These are phyloP conservation scores for Colletotrichum sp. DNA, from an alignment of 2,329 filamentous ascomycete genomes.

Conservation along the genomic window DNA sequence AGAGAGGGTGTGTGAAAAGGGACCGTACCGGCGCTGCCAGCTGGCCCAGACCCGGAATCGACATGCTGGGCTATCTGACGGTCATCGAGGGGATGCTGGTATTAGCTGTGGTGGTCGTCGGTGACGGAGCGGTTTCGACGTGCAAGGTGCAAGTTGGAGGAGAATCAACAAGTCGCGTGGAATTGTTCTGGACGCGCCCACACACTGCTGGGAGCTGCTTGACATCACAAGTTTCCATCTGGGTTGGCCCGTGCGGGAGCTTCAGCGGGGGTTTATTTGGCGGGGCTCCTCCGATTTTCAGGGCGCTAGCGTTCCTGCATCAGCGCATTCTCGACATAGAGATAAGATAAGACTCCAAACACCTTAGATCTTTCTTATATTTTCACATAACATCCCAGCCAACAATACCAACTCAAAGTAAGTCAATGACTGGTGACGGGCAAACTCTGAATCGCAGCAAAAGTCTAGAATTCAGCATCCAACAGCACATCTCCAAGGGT, in stretches of 20 bases:
- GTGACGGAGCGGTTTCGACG: background rate
- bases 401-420: background rate
- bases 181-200: background rate
- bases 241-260: conserved; percentile 8
- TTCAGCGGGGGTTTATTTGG: conserved; percentile 3
- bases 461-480: background rate
- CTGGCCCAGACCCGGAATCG: conserved; percentile 76
- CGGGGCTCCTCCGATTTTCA: background rate
- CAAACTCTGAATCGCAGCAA: background rate
- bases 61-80: conserved; percentile 54
- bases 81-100: background rate
- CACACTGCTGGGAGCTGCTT: background rate
- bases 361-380: background rate
- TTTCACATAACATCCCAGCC: background rate
- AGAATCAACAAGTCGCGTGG: background rate
- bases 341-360: background rate
- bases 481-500: background rate
- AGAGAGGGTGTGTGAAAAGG: background rate
- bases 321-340: background rate
- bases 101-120: background rate
- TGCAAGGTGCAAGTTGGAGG: background rate
- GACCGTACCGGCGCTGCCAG: conserved; percentile 62
- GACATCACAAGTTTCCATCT: conserved; percentile 1
- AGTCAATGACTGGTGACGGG: background rate
- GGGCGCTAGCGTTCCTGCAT: conserved; percentile 5